Conservation (phyloP, 1,139 yeast genomes). For the Protomyces lactucae-debilis region DNA sequence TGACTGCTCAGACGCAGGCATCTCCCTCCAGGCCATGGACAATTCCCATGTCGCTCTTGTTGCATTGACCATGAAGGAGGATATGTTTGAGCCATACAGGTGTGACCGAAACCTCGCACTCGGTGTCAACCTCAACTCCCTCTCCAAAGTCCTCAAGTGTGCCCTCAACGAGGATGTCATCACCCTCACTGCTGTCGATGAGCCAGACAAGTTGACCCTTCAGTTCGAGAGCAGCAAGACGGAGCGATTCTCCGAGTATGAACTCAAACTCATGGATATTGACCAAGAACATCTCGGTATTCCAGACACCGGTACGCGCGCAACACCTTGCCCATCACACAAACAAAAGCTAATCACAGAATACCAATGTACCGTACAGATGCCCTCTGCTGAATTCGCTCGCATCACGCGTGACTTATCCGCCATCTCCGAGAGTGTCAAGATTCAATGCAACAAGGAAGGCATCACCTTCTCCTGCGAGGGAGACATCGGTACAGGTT, state of each 20-base stretch:
- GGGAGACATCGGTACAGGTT: conserved; percentile 90
- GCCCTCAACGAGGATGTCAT: conserved; percentile 87
- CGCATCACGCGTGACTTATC: conserved; percentile 85
- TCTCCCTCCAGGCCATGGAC: conserved; percentile 95
- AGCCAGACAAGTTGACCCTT: conserved; percentile 74
- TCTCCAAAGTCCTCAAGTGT: conserved; percentile 81
- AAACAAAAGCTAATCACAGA: conserved; percentile 35
- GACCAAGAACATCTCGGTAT: conserved; percentile 91
- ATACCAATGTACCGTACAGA: conserved; percentile 74
- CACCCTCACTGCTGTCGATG: conserved; percentile 86
- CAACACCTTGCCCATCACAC: background rate
- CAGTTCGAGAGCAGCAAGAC: conserved; percentile 74
- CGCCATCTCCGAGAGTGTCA: conserved; percentile 79
- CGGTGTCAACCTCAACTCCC: conserved; percentile 82
- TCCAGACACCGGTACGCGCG: conserved; percentile 64
- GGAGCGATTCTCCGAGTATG: conserved; percentile 89
- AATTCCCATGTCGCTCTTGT: conserved; percentile 93
- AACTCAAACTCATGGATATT: conserved; percentile 89
- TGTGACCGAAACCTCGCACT: conserved; percentile 91
- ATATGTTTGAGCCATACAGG: conserved; percentile 89
- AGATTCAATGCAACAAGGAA: conserved; percentile 82
- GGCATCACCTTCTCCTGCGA: conserved; percentile 84
- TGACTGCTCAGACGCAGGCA: conserved; percentile 91
- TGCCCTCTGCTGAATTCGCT: conserved; percentile 86
- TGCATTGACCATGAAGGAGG: conserved; percentile 78